Evolutionary conservation across 495 filamentous ascomycete genomes (phyloP).

Genomic region (Trichoderma erinaceum): DNA sequence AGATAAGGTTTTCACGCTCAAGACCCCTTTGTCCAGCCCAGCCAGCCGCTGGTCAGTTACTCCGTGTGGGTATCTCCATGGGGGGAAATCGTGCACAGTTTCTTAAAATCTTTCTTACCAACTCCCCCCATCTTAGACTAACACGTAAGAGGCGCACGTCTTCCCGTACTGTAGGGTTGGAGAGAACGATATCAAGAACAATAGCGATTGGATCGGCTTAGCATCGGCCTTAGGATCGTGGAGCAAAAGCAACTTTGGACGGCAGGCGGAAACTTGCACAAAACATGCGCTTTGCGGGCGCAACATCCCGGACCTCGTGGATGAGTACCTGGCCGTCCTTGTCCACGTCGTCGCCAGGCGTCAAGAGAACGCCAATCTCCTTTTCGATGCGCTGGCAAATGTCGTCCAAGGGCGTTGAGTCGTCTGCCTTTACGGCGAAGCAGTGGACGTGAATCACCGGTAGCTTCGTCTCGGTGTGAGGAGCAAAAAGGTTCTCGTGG

Average conservation of each 20-base stretch:
- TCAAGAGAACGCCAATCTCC: conserved; percentile 56
- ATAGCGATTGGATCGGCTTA: not conserved
- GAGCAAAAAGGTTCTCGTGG: conserved; percentile 57
- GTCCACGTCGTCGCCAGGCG: conserved; percentile 48
- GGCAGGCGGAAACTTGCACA: conserved; percentile 89
- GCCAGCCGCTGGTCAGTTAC: not conserved
- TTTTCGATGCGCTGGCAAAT: conserved; percentile 62
- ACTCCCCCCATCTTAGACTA: not conserved
- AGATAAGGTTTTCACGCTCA: not conserved
- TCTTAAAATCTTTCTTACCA: not conserved
- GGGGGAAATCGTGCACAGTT: not conserved
- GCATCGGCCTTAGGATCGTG: conserved; percentile 23
- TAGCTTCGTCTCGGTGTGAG: conserved; percentile 49
- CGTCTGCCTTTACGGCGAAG: conserved; percentile 70
- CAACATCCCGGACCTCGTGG: conserved; percentile 77
- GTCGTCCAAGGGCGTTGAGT: conserved; percentile 50
- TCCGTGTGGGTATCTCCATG: not conserved
- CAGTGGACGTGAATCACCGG: conserved; percentile 90
- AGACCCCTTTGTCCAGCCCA: not conserved
- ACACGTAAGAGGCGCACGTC: not conserved
- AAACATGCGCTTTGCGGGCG: conserved; percentile 93
- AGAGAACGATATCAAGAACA: not conserved
- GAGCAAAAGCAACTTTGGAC: conserved; percentile 67
- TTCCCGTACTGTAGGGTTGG: not conserved
- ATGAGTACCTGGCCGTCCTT: conserved; percentile 56